Evolutionary conservation across 2,329 filamentous ascomycete genomes (phyloP).

Genomic region (Sporothrix variecibatus): DNA sequence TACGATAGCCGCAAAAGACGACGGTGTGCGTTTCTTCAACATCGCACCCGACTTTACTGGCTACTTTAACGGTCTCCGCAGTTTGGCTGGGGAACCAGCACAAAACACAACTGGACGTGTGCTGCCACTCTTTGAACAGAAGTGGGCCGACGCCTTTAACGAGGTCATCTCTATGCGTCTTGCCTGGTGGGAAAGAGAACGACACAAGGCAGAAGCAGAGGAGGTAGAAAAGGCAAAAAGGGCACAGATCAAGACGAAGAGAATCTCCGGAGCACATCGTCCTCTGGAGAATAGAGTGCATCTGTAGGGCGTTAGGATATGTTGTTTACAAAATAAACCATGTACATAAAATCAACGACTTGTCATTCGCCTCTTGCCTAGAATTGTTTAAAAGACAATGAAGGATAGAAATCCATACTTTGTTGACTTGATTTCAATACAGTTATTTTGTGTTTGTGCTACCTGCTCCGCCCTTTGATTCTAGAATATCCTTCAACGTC

Average conservation of each 20-base stretch:
- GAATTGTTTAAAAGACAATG: too few species aligned
- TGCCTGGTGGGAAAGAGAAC: background rate
- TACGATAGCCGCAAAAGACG: conserved; percentile 53
- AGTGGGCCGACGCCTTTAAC: conserved; percentile 20
- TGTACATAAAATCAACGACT: background rate
- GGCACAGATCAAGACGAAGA: background rate
- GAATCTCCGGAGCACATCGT: background rate
- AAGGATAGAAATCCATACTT: too few species aligned
- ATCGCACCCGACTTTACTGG: conserved; percentile 64
- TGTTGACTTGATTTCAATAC: background rate
- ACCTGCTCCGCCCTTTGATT: background rate
- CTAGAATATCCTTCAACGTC: background rate
- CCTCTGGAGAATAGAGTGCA: background rate
- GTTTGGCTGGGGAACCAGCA: conserved; percentile 47
- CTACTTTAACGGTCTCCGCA: conserved; percentile 61
- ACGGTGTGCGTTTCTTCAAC: conserved; percentile 58
- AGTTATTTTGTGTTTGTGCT: background rate
- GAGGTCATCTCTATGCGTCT: background rate
- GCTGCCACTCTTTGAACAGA: conserved; percentile 21
- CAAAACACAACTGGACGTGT: conserved; percentile 14
- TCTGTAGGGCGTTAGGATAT: background rate
- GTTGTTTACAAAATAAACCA: too few species aligned
- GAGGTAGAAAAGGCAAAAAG: background rate
- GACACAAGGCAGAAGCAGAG: background rate
- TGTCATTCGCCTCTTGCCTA: too few species aligned